Base-by-base conservation (phyloP, 208 protist species). In the Novymonas esmeraldas region DNA sequence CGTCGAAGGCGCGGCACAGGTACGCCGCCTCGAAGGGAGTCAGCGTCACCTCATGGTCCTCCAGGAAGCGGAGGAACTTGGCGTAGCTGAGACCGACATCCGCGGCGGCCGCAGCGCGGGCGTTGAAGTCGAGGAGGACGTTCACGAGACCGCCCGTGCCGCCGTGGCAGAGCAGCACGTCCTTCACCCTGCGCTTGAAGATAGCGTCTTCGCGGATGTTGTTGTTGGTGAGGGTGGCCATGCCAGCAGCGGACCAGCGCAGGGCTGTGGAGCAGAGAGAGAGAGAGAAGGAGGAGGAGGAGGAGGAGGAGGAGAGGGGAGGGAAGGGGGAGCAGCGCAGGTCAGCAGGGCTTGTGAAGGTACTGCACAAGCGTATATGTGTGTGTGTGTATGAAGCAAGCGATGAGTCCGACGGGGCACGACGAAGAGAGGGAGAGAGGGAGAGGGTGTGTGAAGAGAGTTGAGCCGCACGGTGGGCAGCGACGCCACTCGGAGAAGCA, bases 101-200 rank as follows among this genome's bases (percentile, higher is more conserved):
- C 2, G 67, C 4, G 6, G 83, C 76, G 29, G 56, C 69, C 45
- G 74, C 78, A 41, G 85, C 64, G 20, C 80, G 74, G 10, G 58
- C 61, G 41, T 81, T 68, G 55, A 92, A 93, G 57, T 81, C 59
- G 16, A 80, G 60, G n/a, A 95, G 80, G 3, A 83, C 79, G 46
- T 75, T 64, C 3, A 95, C 85, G 9, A 92, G 70, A 9, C 70
- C 76, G 10, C 65, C 71, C 14, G 73, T 63, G 22, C 82, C 84
- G 38, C 52, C 72, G 22, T 81, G 59, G 50, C 68, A 58, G 41
- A 87, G 73, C 7, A 92, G 59, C 5, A 65, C 64, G n/a, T 59
- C 49, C 77, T 94, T 93, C 50, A 95, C 87, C 33, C 86, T 85
- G n/a, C 61, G 26, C 11, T 78, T 67, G 61, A 94, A 91, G 50